Conservation (phyloP, 2,329 filamentous ascomycete genomes). For the Epichloe typhina region DNA sequence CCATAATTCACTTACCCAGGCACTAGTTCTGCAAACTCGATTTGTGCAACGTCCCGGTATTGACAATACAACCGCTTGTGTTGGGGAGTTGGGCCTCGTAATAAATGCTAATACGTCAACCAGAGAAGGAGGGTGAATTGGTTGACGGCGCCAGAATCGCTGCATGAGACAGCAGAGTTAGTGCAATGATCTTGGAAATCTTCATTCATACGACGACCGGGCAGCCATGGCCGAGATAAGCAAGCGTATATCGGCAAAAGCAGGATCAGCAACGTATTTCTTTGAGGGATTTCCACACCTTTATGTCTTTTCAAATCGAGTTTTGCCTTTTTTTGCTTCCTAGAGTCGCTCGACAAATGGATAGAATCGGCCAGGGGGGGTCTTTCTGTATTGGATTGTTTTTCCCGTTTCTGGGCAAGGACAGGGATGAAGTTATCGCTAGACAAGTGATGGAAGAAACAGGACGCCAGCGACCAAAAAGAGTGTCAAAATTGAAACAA, state of each 20-base stretch:
- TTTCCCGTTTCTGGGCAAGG: neutral
- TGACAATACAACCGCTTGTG: neutral
- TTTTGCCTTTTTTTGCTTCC: neutral
- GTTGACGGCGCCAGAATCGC: neutral
- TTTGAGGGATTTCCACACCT: neutral
- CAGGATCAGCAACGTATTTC: neutral
- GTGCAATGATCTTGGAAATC: neutral
- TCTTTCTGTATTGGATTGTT: neutral
- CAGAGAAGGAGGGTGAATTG: neutral
- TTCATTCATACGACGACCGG: neutral
- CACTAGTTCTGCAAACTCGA: neutral
- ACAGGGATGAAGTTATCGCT: slow-evolving; percentile 17
- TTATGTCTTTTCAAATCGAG: neutral
- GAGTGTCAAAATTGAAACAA: slow-evolving; percentile 18
- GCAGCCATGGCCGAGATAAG: too few relatives aligned
- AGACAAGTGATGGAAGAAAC: slow-evolving; percentile 18
- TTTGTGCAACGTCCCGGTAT: neutral
- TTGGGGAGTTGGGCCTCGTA: neutral
- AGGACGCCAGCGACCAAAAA: slow-evolving; percentile 46
- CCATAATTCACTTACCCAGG: slow-evolving; percentile 44
- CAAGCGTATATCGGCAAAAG: neutral
- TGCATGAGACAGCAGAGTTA: neutral
- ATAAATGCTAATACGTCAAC: neutral
- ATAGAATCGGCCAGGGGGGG: neutral
- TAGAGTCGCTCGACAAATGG: neutral